These are phyloP conservation scores for Xylaria sp. DNA, from an alignment of 2,329 filamentous ascomycete genomes.

Conservation along the genomic window DNA sequence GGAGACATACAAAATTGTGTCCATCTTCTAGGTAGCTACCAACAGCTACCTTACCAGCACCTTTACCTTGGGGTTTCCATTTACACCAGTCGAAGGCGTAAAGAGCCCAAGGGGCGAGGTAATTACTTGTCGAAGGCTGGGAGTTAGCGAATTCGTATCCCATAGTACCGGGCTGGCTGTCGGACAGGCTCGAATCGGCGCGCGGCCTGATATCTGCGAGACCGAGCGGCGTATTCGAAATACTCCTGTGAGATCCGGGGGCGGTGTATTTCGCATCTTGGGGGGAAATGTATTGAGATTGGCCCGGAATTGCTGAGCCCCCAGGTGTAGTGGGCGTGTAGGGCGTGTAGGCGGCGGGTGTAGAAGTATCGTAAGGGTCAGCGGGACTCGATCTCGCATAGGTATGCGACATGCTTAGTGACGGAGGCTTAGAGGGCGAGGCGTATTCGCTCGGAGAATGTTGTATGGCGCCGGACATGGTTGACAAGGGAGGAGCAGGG, in stretches of 20 bases:
- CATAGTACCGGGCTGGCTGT: constrained; percentile 70
- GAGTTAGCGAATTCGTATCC: constrained; percentile 74
- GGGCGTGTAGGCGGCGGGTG: constrained; percentile 60
- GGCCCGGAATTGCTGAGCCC: constrained; percentile 55
- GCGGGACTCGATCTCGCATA: constrained; percentile 89
- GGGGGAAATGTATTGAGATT: constrained; percentile 73
- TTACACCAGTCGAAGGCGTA: constrained; percentile 99
- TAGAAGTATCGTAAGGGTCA: constrained; percentile 63
- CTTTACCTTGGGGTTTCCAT: constrained; percentile 83
- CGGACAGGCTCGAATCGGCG: constrained; percentile 82
- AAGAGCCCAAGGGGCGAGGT: constrained; percentile 91
- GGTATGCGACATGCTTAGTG: constrained; percentile 72
- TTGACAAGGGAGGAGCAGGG: constrained; percentile 58
- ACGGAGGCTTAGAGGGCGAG: constrained; percentile 72
- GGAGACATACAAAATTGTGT: constrained; percentile 85
- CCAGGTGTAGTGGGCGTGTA: constrained; percentile 74
- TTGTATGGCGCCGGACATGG: constrained; percentile 57
- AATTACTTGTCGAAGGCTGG: constrained; percentile 84
- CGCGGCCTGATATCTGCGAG: constrained; percentile 91
- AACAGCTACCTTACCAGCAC: constrained; percentile 91
- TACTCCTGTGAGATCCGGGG: constrained; percentile 67
- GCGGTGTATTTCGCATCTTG: constrained; percentile 65
- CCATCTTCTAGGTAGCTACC: constrained; percentile 98
- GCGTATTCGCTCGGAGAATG: constrained; percentile 51
- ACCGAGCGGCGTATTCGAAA: constrained; percentile 88